These are phyloP conservation scores for Platanus orientalis DNA, from an alignment of 164 flowering plant genomes.

Conservation along the genomic window DNA sequence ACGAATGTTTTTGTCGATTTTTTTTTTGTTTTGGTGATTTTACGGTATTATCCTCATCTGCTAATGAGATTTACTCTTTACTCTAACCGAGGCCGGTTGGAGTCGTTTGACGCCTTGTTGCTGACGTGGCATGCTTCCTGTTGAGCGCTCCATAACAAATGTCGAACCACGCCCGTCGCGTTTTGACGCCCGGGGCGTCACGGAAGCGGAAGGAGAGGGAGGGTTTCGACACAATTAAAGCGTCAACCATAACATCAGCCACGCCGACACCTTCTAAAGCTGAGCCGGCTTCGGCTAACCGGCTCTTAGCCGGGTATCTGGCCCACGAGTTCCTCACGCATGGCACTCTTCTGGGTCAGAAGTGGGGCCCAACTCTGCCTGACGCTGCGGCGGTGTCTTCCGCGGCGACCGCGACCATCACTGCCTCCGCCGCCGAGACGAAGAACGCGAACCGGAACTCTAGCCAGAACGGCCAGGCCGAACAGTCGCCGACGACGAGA, in stretches of 20 bases:
- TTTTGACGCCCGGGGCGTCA: slow-evolving; percentile 38
- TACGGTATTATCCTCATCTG: slow-evolving; percentile 13
- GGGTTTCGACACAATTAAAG: slow-evolving; percentile 16
- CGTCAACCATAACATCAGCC: slow-evolving; percentile 15
- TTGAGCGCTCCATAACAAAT: slow-evolving; percentile 12
- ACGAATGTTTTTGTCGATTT: background rate
- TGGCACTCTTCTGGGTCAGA: slow-evolving; percentile 70
- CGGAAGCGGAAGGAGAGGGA: slow-evolving; percentile 57
- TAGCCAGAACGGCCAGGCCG: slow-evolving; percentile 4
- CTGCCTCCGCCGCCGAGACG: background rate
- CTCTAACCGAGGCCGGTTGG: background rate
- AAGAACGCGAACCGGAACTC: background rate
- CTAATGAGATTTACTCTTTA: background rate
- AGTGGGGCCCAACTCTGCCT: slow-evolving; percentile 50
- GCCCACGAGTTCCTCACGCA: slow-evolving; percentile 65
- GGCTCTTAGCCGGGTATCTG: slow-evolving; percentile 78
- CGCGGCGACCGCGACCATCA: slow-evolving; percentile 21
- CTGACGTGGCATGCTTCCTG: slow-evolving; percentile 36
- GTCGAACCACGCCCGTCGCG: slow-evolving; percentile 35
- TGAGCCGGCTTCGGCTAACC: slow-evolving; percentile 35
- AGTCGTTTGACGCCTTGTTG: slow-evolving; percentile 6
- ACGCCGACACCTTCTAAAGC: slow-evolving; percentile 7
- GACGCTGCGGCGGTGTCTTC: slow-evolving; percentile 30
- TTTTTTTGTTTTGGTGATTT: background rate
- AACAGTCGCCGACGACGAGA: background rate